Percentiles rank a stretch among this genome's conserved stretches.
These are phyloP conservation scores for Orobanche coerulescens DNA, from an alignment of 257 asterid genomes.

Conservation along the genomic window DNA sequence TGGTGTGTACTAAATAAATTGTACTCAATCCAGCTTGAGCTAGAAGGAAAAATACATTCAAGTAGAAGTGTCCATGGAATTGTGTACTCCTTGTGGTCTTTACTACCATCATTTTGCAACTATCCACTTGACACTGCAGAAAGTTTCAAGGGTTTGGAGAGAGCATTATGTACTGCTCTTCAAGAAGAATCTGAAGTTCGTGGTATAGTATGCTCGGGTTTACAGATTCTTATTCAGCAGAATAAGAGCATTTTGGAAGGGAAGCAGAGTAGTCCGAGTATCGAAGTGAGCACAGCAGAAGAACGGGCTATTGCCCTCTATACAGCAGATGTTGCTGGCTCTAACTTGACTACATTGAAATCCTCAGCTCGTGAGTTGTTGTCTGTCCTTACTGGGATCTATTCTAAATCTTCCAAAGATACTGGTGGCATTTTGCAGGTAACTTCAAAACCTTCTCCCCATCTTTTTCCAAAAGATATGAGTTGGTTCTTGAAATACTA, in stretches of 20 bases:
- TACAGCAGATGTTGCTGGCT: slow-evolving; percentile 43
- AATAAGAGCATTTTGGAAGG: slow-evolving; percentile 57
- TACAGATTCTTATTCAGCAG: slow-evolving; percentile 83
- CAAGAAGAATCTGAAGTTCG: slow-evolving; percentile 55
- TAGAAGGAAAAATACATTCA: slow-evolving; percentile 50
- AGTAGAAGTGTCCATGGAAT: slow-evolving; percentile 63
- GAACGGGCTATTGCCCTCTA: slow-evolving; percentile 50
- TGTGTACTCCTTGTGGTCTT: slow-evolving; percentile 89
- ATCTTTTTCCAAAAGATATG: neutral
- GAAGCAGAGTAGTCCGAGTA: slow-evolving; percentile 27
- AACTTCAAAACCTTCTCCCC: neutral
- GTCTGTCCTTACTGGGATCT: slow-evolving; percentile 47
- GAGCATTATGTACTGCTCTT: slow-evolving; percentile 51
- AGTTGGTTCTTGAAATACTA: neutral
- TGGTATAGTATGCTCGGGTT: slow-evolving; percentile 75
- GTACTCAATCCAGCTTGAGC: slow-evolving; percentile 53
- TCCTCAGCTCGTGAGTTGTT: slow-evolving; percentile 50
- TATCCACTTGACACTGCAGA: slow-evolving; percentile 78
- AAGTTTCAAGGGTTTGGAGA: slow-evolving; percentile 58
- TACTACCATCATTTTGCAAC: slow-evolving; percentile 91
- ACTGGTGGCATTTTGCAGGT: slow-evolving; percentile 70
- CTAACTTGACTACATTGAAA: slow-evolving; percentile 56
- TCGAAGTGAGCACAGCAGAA: slow-evolving; percentile 39
- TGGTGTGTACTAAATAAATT: slow-evolving; percentile 11
- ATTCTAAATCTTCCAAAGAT: slow-evolving; percentile 54